Evolutionary conservation across 768 basidiomycete species (phyloP).

Genomic region (Leucocoprinus leucothites): DNA sequence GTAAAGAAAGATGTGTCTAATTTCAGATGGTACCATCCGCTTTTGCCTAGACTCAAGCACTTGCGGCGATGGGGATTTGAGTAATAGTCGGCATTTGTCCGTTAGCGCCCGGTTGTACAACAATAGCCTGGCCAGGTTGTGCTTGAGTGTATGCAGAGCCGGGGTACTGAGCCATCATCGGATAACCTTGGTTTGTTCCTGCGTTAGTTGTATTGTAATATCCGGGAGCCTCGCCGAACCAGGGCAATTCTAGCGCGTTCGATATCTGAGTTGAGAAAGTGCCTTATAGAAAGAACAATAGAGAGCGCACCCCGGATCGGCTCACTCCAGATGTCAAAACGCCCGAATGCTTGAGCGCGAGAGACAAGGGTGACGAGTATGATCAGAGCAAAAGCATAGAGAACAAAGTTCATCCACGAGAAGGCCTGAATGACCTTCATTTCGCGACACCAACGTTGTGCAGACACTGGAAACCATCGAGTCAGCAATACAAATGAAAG

Average conservation of each 20-base stretch:
- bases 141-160: conserved; percentile 20
- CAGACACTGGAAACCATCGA: conserved; percentile 41
- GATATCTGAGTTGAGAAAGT: not conserved
- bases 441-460: conserved; percentile 63
- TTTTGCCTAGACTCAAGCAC: not conserved
- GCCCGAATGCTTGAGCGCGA: conserved; percentile 52
- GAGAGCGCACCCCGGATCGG: conserved; percentile 45
- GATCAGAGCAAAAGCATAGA: conserved; percentile 43
- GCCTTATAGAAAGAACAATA: not conserved
- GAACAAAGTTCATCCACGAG: conserved; percentile 69
- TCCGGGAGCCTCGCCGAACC: conserved; percentile 73
- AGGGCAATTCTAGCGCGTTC: conserved; percentile 52
- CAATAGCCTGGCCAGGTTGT: conserved; percentile 55
- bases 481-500: not conserved
- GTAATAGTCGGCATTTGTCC: conserved; percentile 61
- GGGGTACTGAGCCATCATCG: conserved; percentile 25
- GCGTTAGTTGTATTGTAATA: conserved; percentile 43
- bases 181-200: conserved; percentile 29
- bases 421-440: conserved; percentile 79
- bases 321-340: conserved; percentile 53
- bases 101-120: conserved; percentile 65
- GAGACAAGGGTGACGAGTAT: conserved; percentile 56
- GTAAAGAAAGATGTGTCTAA: not conserved
- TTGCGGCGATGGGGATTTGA: conserved; percentile 32
- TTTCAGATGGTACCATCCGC: not conserved